Conservation (phyloP, 225 moss, liverwort and hornwort genomes). For the Marchantia paleacea region DNA sequence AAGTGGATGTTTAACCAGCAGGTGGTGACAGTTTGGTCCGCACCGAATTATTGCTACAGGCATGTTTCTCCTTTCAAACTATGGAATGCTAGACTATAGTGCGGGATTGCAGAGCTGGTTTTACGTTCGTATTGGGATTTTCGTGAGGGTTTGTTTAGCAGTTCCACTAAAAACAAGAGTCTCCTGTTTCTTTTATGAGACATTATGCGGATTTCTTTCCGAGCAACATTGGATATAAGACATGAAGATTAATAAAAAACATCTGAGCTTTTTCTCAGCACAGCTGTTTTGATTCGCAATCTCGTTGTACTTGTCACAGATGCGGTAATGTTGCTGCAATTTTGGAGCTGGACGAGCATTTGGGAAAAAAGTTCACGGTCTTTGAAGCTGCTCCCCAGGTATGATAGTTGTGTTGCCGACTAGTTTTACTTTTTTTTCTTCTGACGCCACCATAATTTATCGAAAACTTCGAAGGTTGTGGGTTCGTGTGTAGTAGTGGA, state of each 20-base stretch:
- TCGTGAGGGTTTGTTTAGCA: too few species aligned
- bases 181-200: too few species aligned
- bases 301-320: slow-evolving; percentile 42
- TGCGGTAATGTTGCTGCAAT: slow-evolving; percentile 99
- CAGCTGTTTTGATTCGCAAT: neutral
- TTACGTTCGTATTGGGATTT: too few species aligned
- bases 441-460: too few species aligned
- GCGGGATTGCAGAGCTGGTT: too few species aligned
- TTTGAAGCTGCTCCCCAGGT: slow-evolving; percentile 99
- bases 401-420: neutral
- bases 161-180: too few species aligned
- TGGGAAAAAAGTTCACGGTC: slow-evolving; percentile 85
- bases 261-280: neutral
- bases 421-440: too few species aligned
- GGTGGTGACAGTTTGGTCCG: slow-evolving; percentile 99
- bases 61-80: slow-evolving; percentile 14
- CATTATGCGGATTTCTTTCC: too few species aligned
- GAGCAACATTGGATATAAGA: neutral
- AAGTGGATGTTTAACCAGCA: slow-evolving; percentile 99
- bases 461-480: neutral
- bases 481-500: neutral
- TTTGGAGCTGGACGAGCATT: slow-evolving; percentile 89
- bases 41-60: slow-evolving; percentile 99
- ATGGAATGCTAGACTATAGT: too few species aligned
- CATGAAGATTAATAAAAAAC: neutral